Conservation (phyloP, 148 eudicot genomes). For the Amaranthus cruentus region DNA sequence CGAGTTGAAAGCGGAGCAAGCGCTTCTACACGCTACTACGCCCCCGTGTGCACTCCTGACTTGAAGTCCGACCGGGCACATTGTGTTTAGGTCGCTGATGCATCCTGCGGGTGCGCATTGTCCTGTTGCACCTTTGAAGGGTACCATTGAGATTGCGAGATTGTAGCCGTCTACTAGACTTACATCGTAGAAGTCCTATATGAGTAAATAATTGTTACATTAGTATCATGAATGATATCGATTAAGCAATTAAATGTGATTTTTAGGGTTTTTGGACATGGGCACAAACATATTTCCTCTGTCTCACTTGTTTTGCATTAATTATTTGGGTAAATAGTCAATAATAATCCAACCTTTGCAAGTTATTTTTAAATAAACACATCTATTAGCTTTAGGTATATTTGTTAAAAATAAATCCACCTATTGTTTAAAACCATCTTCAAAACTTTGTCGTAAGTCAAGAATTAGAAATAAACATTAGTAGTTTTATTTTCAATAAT, state of each 20-base stretch:
- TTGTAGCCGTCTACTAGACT: slow-evolving; percentile 95
- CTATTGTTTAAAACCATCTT: no score
- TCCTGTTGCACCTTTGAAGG: slow-evolving; percentile 53
- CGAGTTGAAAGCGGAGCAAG: slow-evolving; percentile 84
- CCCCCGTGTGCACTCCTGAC: slow-evolving; percentile 51
- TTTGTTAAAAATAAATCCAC: no score
- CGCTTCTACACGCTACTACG: slow-evolving; percentile 90
- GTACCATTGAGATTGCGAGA: slow-evolving; percentile 64
- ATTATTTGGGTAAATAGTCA: no score
- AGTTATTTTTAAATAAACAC: no score
- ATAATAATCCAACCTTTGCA: no score
- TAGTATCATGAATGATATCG: not conserved
- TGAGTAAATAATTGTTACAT: not conserved
- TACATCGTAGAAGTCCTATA: slow-evolving; percentile 81
- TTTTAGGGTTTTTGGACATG: not conserved
- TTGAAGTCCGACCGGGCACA: slow-evolving; percentile 90
- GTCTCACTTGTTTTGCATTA: no score
- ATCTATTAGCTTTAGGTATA: no score
- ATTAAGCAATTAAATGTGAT: not conserved
- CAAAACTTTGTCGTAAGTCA: no score
- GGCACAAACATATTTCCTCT: not conserved
- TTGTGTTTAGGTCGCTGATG: slow-evolving; percentile 71
- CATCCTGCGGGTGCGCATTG: slow-evolving; percentile 79
- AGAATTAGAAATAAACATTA: no score
- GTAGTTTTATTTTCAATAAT: no score